A percentile compares a stretch with the other conserved stretches of the same genome.
phyloP scores from a whole-genome alignment of 2,329 filamentous ascomycete species.

The Epichloe sp. region DNA sequence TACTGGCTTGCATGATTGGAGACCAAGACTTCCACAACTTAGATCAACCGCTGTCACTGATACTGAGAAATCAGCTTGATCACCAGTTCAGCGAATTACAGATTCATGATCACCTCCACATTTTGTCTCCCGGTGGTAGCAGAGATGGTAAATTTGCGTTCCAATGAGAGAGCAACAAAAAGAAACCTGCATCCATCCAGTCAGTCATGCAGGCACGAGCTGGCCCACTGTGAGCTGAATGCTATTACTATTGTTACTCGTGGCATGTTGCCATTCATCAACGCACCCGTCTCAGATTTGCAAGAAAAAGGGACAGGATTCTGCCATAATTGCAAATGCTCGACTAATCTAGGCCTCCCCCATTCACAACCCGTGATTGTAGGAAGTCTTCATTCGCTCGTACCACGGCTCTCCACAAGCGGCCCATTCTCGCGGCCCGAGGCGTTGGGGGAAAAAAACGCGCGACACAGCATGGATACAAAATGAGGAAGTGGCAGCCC shows the following conservation, averaged over 20 bases:
- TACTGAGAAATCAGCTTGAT: background rate
- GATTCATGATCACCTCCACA: background rate
- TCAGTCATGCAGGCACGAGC: conserved; percentile 3
- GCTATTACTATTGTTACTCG: background rate
- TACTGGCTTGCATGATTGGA: background rate
- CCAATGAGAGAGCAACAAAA: background rate
- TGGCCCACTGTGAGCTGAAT: background rate
- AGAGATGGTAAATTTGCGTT: background rate
- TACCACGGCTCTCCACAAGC: no score
- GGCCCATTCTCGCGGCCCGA: no score
- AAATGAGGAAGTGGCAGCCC: background rate
- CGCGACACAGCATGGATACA: no score
- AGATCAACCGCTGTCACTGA: background rate
- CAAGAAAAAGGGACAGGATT: background rate
- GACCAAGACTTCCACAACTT: background rate
- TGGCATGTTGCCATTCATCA: background rate
- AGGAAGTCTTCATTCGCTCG: no score
- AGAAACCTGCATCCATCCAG: background rate
- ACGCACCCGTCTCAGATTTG: background rate
- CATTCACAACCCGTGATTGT: no score
- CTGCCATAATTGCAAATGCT: no score
- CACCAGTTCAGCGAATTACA: background rate
- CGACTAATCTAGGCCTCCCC: no score
- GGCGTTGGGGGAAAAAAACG: no score
- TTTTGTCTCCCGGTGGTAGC: background rate